Conservation (phyloP, 2,329 filamentous ascomycete genomes). For the Neobulgaria alba region DNA sequence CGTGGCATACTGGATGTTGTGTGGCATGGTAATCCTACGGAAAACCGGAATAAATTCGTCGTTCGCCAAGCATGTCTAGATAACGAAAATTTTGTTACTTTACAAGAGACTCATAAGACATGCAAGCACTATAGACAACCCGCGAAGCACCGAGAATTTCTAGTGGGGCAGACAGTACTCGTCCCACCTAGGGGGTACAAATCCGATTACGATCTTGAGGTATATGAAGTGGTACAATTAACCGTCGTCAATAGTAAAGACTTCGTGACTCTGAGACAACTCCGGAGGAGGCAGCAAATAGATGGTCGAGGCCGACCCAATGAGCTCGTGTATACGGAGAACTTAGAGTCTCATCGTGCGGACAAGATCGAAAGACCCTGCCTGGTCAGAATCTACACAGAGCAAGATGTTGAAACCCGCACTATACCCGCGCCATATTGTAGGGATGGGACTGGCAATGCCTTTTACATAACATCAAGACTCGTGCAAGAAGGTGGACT, state of each 20-base stretch:
- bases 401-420: slow-evolving; percentile 25
- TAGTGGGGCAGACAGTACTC: slow-evolving; percentile 49
- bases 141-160: slow-evolving; percentile 27
- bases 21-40: slow-evolving; percentile 42
- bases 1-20: slow-evolving; percentile 48
- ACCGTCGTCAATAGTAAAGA: slow-evolving; percentile 20
- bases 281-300: slow-evolving; percentile 41
- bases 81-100: slow-evolving; percentile 51
- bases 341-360: slow-evolving; percentile 31
- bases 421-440: slow-evolving; percentile 55
- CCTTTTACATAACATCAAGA: slow-evolving; percentile 51
- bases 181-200: slow-evolving; percentile 32
- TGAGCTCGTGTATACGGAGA: slow-evolving; percentile 48
- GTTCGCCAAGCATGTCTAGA: slow-evolving; percentile 62
- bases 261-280: slow-evolving; percentile 37
- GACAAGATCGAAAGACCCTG: slow-evolving; percentile 46
- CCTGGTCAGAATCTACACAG: slow-evolving; percentile 46
- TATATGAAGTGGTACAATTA: slow-evolving; percentile 47
- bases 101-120: slow-evolving; percentile 44
- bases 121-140: slow-evolving; percentile 36
- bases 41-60: slow-evolving; percentile 44
- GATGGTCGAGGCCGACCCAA: slow-evolving; percentile 28
- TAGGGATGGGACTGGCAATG: slow-evolving; percentile 54
- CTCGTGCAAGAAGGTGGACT: slow-evolving; percentile 22
- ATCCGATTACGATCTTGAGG: slow-evolving; percentile 40